Evolutionary conservation across 75 land plant genomes (phyloP), one percentile per base, ranked within the genome.

Genomic region (Pinus albicaulis): DNA sequence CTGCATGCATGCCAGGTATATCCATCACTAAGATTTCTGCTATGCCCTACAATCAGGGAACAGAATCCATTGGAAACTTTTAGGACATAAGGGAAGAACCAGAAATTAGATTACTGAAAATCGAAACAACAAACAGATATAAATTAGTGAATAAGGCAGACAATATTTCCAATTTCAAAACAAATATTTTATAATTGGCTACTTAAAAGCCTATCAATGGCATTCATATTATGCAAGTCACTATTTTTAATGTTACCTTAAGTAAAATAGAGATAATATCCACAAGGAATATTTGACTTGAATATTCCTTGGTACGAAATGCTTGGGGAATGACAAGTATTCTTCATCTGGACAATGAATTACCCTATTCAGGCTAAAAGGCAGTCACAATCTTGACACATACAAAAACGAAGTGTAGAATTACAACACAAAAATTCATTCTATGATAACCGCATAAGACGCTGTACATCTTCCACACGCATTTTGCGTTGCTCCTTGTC

Each of bases 391-490:
- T 64, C 68, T 64, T 34, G 41, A 41, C n/a, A 68, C 7, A 4
- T 20, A n/a, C 48, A 41, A 68, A 68, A 68, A 68, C 12, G 1
- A 11, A 17, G 41, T n/a, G 15, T 61, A 61, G 64, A 23, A 23
- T 61, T 61, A 61, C 11, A 26, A 22, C 41, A 38, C 24, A 68
- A 3, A 53, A 68, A 3, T 34, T 34, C 19, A 41, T n/a, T 44
- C 17, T 68, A 68, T 68, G 11, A 92, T 80, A 92, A 64, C 55
- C 83, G 87, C 92, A 96, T 91, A 65, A 96, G 84, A 31, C 77
- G 85, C 24, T 91, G 83, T 8, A 96, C 79, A 77, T 96, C 99
- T 36, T 88, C 80, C 23, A 87, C 76, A 1, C 84, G 77, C 53
- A 83, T 78, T 61, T 86, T 81, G 75, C 83, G 82, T 75, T 80